Evolutionary conservation across 192 early-diverging fungal genomes (phyloP), one percentile per base, ranked within the genome.

Genomic region (Coemansia sp.): DNA sequence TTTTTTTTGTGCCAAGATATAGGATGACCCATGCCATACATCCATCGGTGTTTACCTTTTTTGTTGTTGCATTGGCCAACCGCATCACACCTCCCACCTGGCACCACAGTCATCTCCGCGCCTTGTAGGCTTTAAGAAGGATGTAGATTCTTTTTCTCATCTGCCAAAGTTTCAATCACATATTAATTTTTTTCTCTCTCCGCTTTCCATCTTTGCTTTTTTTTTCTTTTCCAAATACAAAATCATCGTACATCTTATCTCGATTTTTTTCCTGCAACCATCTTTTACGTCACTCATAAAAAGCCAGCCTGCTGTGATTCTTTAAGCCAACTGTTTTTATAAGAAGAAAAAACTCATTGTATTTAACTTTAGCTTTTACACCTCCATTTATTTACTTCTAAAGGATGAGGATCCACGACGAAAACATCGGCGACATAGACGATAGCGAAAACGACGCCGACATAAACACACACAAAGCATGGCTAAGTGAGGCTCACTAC

Each of bases 401-500:
- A 5, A 48, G 32, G 15, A 20, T 36, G 28, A 34, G 32, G 38
- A 43, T 28, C 18, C 39, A 63, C 22, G 66, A 35, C 43, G 56
- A 51, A 2, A 45, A 32, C 51, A 53, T 62, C n/a, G 37, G 51
- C 22, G 35, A 37, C 45, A 61, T 12, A 14, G 36, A n/a, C 38
- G 41, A 33, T 35, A 9, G 33, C 37, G 55, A 28, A 9, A 15
- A 15, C 33, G 51, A 18, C 17, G 55, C 20, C 35, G 54, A 39
- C 62, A 34, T 8, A 7, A 22, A 35, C 18, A 36, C 68, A 14
- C 58, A 65, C 36, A 52, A 41, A 28, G 45, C 52, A 34, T 83
- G 80, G 80, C 17, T 62, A 8, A 51, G 37, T 28, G 81, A 84
- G 54, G 73, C 77, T 15, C 18, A 58, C 38, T 71, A 70, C 62